A percentile compares a stretch with the other conserved stretches of the same genome.
Conservation (phyloP, 139 green algal genomes). For the Haematococcus lacustris region DNA sequence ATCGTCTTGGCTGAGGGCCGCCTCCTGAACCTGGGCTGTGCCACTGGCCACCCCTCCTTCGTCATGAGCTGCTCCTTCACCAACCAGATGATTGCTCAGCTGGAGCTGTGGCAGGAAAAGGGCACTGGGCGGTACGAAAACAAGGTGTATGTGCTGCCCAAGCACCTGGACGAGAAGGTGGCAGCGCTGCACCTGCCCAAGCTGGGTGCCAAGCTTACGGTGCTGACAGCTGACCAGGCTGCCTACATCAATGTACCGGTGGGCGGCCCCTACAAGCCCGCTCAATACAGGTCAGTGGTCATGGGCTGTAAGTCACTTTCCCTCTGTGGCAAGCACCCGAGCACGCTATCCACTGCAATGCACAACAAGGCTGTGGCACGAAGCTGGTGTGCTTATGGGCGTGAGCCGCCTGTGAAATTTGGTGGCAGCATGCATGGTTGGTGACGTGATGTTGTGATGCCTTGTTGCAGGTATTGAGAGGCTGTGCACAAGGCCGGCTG, state of each 20-base stretch:
- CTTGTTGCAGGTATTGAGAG: no score
- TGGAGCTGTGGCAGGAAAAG: slow-evolving; percentile 99
- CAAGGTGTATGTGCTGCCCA: slow-evolving; percentile 99
- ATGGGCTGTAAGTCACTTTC: no score
- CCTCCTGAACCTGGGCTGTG: slow-evolving; percentile 99
- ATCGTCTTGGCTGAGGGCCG: slow-evolving; percentile 98
- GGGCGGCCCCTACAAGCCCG: slow-evolving; percentile 95
- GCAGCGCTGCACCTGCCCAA: slow-evolving; percentile 91
- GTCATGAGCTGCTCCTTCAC: slow-evolving; percentile 99
- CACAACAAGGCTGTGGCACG: no score
- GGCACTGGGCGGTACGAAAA: slow-evolving; percentile 94
- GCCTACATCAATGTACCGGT: slow-evolving; percentile 94
- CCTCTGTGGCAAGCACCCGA: no score
- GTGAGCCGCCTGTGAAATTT: no score
- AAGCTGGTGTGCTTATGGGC: no score
- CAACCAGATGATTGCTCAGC: slow-evolving; percentile 98
- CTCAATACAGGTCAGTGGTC: slow-evolving; percentile 84
- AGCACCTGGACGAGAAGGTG: slow-evolving; percentile 99
- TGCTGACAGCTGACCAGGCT: slow-evolving; percentile 82
- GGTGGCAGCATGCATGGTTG: no score
- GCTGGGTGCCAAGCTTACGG: slow-evolving; percentile 94
- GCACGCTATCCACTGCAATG: no score
- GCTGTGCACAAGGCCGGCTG: no score
- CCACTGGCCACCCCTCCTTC: slow-evolving; percentile 97
- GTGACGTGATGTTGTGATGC: no score